These are phyloP conservation scores for Coniochaeta sp. DNA, from an alignment of 2,329 filamentous ascomycete genomes.

Conservation along the genomic window DNA sequence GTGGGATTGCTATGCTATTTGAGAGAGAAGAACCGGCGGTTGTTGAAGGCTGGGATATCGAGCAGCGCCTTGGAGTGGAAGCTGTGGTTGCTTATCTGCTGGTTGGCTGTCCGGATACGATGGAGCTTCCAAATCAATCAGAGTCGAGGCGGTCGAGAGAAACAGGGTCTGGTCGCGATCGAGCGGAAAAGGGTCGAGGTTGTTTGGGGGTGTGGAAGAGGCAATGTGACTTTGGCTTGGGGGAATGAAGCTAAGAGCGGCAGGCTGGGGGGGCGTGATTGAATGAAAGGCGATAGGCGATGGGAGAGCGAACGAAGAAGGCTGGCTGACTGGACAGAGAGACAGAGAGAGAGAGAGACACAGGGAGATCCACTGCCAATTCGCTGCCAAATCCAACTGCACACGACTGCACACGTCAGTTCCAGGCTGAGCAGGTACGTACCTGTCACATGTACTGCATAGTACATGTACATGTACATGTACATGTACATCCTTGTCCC, in stretches of 20 bases:
- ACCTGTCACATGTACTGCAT: too few relatives aligned
- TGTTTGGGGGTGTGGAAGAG: background rate
- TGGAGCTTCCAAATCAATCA: background rate
- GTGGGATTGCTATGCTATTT: background rate
- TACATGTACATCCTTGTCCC: too few relatives aligned
- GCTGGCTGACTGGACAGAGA: background rate
- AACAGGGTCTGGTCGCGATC: background rate
- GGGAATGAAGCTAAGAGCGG: constrained; percentile 1
- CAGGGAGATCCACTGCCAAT: background rate
- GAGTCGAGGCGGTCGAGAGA: background rate
- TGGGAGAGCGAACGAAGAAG: background rate
- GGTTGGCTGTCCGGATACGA: background rate
- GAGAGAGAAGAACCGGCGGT: background rate
- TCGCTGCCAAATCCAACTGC: too few relatives aligned
- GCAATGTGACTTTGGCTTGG: constrained; percentile 1
- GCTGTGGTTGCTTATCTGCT: background rate
- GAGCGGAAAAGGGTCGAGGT: background rate
- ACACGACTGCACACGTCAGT: constrained; percentile 2
- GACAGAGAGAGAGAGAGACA: too few relatives aligned
- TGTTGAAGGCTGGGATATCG: background rate
- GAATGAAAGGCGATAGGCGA: background rate
- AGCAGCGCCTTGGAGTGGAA: background rate
- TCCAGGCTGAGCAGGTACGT: constrained; percentile 2
- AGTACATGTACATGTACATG: too few relatives aligned
- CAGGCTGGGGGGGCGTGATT: constrained; percentile 1